Base-by-base conservation (phyloP, 257 asterid species). In the Paraleonurus japonicus region DNA sequence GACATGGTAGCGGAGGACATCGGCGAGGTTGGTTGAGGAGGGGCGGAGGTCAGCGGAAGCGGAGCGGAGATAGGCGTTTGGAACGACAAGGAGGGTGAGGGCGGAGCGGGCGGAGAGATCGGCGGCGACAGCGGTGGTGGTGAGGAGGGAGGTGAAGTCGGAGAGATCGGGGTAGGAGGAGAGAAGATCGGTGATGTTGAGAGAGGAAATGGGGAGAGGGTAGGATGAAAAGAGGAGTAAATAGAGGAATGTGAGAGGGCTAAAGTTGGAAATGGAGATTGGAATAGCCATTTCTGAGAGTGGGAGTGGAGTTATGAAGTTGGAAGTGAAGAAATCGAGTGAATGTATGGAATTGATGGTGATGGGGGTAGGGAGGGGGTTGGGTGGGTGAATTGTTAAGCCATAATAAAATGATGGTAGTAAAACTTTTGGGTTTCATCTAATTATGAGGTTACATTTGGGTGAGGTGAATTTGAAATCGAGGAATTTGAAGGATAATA, bases 1-100 rank as follows among this genome's bases (percentile, higher is more conserved):
- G 76, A 93, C 81, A 57, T 93, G 95, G 89, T 82, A 86, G 73
- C 98, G 95, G 83, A 93, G 88, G 75, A 87, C 80, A 58, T 90
- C 97, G 69, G 86, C 76, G 74, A 86, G 80, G 78, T 75, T 72
- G 78, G 83, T 16, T 73, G 90, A 41, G 74, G 89, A 57, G 7
- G 87, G 65, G 54, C 69, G 69, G 64, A 30, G 28, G 30, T 73
- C 17, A 55, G 81, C 33, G 78, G 67, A 26, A 39, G 82, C 32
- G 71, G 78, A 51, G 67, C 75, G 89, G 77, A 88, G 80, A 66
- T 48, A 78, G 80, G 85, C 22, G 41, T 92, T 89, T 76, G 98
- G 93, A 37, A 89, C 94, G 70, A 75, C 83, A 58, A 92, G 90
- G 74, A 92, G 74, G 13, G 96, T 87, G 68, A 92, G 22, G 68